phyloP scores from a whole-genome alignment of 2,329 filamentous ascomycete species.

The Fusarium pininemorale region DNA sequence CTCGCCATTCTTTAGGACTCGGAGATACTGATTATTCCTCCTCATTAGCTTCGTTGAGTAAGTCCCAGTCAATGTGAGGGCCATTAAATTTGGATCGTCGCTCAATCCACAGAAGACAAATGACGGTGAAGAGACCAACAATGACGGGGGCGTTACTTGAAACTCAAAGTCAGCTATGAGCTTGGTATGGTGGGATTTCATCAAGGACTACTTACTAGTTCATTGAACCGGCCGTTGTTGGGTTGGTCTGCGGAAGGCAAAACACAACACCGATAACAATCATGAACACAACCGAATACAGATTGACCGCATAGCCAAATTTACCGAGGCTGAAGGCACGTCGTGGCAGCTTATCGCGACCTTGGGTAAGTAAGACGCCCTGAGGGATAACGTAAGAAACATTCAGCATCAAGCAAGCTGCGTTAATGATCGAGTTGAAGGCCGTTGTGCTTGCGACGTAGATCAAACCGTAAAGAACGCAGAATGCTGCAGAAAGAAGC shows the following conservation, averaged over 20 bases:
- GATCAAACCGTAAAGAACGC: neutral
- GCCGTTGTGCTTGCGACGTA: neutral
- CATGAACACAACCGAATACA: neutral
- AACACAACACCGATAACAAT: neutral
- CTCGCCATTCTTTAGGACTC: neutral
- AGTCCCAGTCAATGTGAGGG: neutral
- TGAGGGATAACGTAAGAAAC: neutral
- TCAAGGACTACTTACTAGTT: neutral
- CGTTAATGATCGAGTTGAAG: neutral
- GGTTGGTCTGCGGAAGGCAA: neutral
- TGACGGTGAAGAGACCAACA: neutral
- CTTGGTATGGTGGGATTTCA: accelerated
- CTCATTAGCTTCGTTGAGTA: neutral
- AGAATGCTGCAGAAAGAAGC: neutral
- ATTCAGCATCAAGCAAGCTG: neutral
- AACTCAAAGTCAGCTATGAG: accelerated
- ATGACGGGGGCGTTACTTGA: neutral
- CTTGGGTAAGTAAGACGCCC: neutral
- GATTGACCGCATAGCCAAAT: neutral
- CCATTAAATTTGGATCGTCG: neutral
- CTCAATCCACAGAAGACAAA: neutral
- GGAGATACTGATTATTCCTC: neutral
- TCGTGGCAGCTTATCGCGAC: neutral
- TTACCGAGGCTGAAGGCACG: neutral
- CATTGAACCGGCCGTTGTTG: neutral